Evolutionary conservation across 192 early-diverging fungal genomes (phyloP).

Genomic region (Coemansia brasiliensis): DNA sequence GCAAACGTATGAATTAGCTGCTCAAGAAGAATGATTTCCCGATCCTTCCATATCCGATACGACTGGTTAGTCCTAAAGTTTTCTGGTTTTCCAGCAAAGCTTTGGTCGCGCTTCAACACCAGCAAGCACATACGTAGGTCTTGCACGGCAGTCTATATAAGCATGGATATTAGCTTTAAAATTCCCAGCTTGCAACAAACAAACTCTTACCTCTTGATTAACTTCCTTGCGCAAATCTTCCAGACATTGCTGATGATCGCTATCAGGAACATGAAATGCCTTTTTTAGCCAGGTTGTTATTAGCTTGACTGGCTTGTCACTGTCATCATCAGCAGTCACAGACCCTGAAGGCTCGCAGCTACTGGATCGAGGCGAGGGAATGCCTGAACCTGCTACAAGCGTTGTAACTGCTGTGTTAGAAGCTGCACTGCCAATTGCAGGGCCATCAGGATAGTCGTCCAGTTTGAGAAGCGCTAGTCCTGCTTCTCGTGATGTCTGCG

Average conservation of each 20-base stretch:
- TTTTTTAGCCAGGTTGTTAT: conserved; percentile 33
- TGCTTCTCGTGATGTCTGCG: conserved; percentile 50
- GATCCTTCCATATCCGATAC: conserved; percentile 53
- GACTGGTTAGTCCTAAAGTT: conserved; percentile 37
- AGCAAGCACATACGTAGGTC: conserved; percentile 47
- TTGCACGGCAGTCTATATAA: conserved; percentile 36
- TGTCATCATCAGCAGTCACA: conserved; percentile 1
- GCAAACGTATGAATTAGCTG: conserved; percentile 49
- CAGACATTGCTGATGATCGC: conserved; percentile 32
- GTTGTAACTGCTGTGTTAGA: background rate
- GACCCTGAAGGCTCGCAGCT: conserved; percentile 12
- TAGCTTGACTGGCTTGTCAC: conserved; percentile 10
- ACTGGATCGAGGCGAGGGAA: conserved; percentile 5
- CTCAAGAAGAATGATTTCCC: conserved; percentile 48
- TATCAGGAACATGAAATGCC: conserved; percentile 35
- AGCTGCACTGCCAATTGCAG: conserved; percentile 9
- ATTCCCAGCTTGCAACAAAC: too few relatives aligned
- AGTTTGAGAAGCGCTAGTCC: conserved; percentile 48
- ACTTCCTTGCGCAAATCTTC: conserved; percentile 39
- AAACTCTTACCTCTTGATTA: conserved; percentile 33
- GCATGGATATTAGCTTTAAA: background rate
- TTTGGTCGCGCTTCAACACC: conserved; percentile 41
- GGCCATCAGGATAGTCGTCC: conserved; percentile 34
- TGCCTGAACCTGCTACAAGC: conserved; percentile 12
- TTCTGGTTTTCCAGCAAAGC: conserved; percentile 49